Base-by-base conservation (phyloP, 441 rosid genomes). In the Breynia disticha region DNA sequence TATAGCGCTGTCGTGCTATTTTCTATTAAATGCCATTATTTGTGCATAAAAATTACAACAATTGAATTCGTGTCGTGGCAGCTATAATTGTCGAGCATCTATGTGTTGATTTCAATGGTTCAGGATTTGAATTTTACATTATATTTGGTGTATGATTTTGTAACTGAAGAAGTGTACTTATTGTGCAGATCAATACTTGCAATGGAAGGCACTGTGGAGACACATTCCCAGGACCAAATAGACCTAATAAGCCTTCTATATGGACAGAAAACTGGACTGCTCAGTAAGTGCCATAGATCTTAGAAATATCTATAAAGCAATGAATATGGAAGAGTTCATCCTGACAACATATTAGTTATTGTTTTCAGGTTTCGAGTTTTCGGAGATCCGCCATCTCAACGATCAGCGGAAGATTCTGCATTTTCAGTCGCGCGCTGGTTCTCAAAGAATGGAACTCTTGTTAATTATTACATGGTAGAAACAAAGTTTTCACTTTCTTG, bases 201-300 rank as follows among this genome's bases (percentile, higher is more conserved):
- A 90, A 87, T 28, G 96, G 97, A 46, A 52, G 70, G 74, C 39
- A 57, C 55, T 87, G 97, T 67, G 95, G 85, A 39, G 82, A 72
- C 60, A 83, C 79, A 49, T 90, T 81, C 61, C 48, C 22, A 52
- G 96, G 96, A 32, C 90, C 96, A 3, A 90, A 90, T 64, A 72
- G 83, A 16, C 93, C 88, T 17, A 62, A 73, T 45, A 90, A 90
- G 61, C 98, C 96, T n/a, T 62, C 86, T 18, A 67, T 90, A 19
- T 90, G 96, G 98, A 87, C 98, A 1, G 98, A 90, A 65, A 78
- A 87, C 65, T 90, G 96, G 96, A 87, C 97, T 28, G 81, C 85
- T 55, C 74, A 61, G 96, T 90, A 78, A n/a, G 88, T 55, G 54
- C n/a, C n/a, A n/a, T n/a, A n/a, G n/a, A 35, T 48, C 54, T 50